A percentile compares a stretch with the other conserved stretches of the same genome.
These are phyloP conservation scores for Lentinula novae-zelandiae DNA, from an alignment of 1,284 basidiomycete species.

Conservation along the genomic window DNA sequence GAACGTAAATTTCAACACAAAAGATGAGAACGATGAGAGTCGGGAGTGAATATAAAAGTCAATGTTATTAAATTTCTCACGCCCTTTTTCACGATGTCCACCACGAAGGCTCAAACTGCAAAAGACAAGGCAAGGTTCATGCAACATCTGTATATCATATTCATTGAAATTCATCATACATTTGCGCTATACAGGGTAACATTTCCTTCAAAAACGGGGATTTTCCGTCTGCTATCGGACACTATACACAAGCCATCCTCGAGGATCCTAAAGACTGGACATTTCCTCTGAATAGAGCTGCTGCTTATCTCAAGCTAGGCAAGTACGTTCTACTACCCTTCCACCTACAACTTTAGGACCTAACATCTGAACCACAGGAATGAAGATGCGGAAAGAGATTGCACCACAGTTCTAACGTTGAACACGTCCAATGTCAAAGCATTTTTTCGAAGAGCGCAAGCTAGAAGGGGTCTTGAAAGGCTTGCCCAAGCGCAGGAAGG, in stretches of 20 bases:
- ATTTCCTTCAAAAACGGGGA: constrained; percentile 41
- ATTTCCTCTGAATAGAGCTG: constrained; percentile 74
- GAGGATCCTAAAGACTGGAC: constrained; percentile 62
- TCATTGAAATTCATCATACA: not conserved
- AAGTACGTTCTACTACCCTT: constrained; percentile 56
- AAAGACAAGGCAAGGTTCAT: constrained; percentile 26
- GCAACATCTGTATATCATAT: not conserved
- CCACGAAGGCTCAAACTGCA: constrained; percentile 22
- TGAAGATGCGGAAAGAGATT: constrained; percentile 74
- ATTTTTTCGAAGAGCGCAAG: constrained; percentile 69
- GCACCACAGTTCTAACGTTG: constrained; percentile 50
- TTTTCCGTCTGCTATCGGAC: constrained; percentile 45
- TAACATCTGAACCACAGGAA: constrained; percentile 35
- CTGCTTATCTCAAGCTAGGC: constrained; percentile 81
- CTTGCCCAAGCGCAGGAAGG: constrained; percentile 54
- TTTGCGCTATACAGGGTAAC: constrained; percentile 33
- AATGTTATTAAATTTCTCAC: too few relatives aligned
- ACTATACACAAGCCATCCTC: constrained; percentile 72
- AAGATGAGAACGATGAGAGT: too few relatives aligned
- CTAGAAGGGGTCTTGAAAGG: constrained; percentile 48
- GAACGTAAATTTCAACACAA: too few relatives aligned
- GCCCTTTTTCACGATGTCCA: not conserved
- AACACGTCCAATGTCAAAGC: constrained; percentile 66
- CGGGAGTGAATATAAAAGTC: too few relatives aligned
- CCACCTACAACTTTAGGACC: not conserved